A percentile compares a stretch with the other conserved stretches of the same genome.
phyloP scores from a whole-genome alignment of 495 filamentous ascomycete genomes.

The Hypoxylon crocopeplum region DNA sequence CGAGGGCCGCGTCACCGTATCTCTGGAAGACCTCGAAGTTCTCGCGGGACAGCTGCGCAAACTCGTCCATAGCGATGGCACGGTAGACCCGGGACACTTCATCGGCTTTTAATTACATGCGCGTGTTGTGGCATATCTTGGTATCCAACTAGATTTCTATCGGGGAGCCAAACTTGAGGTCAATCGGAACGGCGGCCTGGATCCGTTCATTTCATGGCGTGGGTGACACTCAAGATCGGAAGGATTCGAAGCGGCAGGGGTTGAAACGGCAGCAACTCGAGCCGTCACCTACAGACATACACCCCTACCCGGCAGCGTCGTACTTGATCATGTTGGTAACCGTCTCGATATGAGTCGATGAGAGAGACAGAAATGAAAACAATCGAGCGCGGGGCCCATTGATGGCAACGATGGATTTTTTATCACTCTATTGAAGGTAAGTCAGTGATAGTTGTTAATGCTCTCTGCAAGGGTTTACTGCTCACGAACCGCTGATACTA shows the following conservation, averaged over 20 bases:
- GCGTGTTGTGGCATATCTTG: slow-evolving; percentile 3
- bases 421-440: no score
- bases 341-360: no score
- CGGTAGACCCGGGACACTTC: slow-evolving; percentile 14
- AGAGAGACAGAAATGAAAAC: no score
- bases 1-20: slow-evolving; percentile 23
- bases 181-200: no score
- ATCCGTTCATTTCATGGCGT: no score
- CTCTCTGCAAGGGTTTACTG: no score
- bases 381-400: slow-evolving; percentile 61
- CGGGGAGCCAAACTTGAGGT: no score
- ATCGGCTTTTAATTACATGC: neutral
- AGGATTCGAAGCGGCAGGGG: slow-evolving; percentile 10
- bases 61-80: slow-evolving; percentile 29
- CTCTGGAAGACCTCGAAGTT: slow-evolving; percentile 33
- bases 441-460: no score
- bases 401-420: slow-evolving; percentile 61
- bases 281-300: neutral
- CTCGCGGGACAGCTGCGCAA: slow-evolving; percentile 32
- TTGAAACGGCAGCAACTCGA: neutral
- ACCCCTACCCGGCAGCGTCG: no score
- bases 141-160: no score
- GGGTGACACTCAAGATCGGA: neutral
- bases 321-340: no score
- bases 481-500: no score